phyloP scores from a whole-genome alignment of 148 eudicot genomes.

The Chenopodium album region DNA sequence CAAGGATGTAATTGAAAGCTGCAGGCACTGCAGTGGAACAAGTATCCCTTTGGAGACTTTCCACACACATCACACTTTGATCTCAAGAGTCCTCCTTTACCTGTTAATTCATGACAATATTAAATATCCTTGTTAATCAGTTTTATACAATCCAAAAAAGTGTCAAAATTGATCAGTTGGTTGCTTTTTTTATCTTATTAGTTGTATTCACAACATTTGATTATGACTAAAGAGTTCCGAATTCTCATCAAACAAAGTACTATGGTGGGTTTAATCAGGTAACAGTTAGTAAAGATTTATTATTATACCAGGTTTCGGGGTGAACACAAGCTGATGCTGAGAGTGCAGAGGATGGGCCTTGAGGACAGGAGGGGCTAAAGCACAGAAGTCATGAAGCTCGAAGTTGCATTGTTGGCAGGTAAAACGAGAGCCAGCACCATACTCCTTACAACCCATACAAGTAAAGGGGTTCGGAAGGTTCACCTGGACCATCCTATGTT shows the following conservation, averaged over 20 bases:
- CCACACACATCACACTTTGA: constrained; percentile 73
- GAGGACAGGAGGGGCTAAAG: constrained; percentile 70
- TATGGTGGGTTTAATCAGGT: too few relatives aligned
- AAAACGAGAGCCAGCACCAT: constrained; percentile 72
- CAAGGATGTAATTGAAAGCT: constrained; percentile 86
- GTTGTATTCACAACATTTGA: too few relatives aligned
- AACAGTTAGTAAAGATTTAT: not conserved
- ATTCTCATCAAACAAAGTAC: not conserved
- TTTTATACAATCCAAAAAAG: not conserved
- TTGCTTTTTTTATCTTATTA: too few relatives aligned
- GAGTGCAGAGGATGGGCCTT: constrained; percentile 71
- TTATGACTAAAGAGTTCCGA: too few relatives aligned
- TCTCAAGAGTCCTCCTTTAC: constrained; percentile 57
- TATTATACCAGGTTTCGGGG: constrained; percentile 47
- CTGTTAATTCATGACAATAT: not conserved
- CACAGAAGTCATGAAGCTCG: constrained; percentile 89
- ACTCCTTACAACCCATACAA: constrained; percentile 79
- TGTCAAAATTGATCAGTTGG: too few relatives aligned
- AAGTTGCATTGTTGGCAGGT: constrained; percentile 78
- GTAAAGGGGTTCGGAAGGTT: constrained; percentile 43
- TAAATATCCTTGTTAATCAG: not conserved
- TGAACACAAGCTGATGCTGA: constrained; percentile 72
- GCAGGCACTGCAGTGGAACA: constrained; percentile 70
- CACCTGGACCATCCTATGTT: constrained; percentile 47
- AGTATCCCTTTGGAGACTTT: constrained; percentile 60